Conservation (phyloP, 192 early-diverging fungal species). For the Backusella westeae region DNA sequence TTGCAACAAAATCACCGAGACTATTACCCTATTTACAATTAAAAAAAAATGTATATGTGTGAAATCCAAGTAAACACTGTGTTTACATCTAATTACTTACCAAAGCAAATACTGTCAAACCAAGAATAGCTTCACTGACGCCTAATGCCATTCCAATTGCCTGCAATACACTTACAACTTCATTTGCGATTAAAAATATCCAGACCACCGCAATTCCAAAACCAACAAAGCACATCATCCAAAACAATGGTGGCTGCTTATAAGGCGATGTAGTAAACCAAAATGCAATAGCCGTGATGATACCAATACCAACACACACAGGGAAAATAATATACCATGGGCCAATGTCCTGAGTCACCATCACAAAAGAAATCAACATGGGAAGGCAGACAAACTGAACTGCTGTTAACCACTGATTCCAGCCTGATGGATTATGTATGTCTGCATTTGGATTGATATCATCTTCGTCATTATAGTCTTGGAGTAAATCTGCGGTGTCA, state of each 20-base stretch:
- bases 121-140: slow-evolving; percentile 79
- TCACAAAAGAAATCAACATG: slow-evolving; percentile 47
- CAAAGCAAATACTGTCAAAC: slow-evolving; percentile 83
- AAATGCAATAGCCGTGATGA: slow-evolving; percentile 19
- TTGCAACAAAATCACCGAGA: slow-evolving; percentile 89
- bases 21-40: slow-evolving; percentile 60
- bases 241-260: slow-evolving; percentile 43
- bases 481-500: slow-evolving; percentile 16
- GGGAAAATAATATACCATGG: slow-evolving; percentile 29
- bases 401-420: slow-evolving; percentile 57
- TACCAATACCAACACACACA: slow-evolving; percentile 33
- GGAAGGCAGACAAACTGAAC: slow-evolving; percentile 56
- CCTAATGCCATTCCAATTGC: slow-evolving; percentile 76
- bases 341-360: slow-evolving; percentile 30
- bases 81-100: slow-evolving; percentile 42
- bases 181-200: slow-evolving; percentile 88
- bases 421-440: slow-evolving; percentile 9
- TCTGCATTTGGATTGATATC: slow-evolving; percentile 16
- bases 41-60: neutral
- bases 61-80: slow-evolving; percentile 7
- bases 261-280: slow-evolving; percentile 35
- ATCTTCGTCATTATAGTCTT: slow-evolving; percentile 13
- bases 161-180: slow-evolving; percentile 83
- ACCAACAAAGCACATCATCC: slow-evolving; percentile 61
- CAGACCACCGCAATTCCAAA: slow-evolving; percentile 79